phyloP scores from a whole-genome alignment of 1,284 basidiomycete species.

The Tilletia setariae region DNA sequence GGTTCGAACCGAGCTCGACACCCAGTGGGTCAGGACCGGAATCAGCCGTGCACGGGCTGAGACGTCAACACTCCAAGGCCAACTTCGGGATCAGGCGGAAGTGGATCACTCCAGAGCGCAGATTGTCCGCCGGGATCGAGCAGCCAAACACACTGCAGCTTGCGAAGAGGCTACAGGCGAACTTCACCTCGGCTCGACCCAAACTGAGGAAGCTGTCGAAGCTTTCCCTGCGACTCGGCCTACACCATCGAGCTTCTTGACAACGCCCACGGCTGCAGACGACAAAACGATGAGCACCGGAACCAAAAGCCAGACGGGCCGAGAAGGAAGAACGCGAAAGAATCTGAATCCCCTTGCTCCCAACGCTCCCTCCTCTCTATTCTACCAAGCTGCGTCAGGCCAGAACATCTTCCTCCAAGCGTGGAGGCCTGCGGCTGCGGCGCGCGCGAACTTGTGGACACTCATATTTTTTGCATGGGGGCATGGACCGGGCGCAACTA shows the following conservation, averaged over 20 bases:
- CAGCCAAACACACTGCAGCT: background rate
- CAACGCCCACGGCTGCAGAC: background rate
- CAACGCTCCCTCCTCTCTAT: conserved; percentile 66
- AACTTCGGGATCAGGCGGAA: conserved; percentile 30
- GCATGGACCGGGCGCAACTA: too few species aligned
- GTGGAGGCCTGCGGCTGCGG: too few species aligned
- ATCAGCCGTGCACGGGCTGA: background rate
- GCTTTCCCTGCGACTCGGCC: background rate
- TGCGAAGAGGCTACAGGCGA: conserved; percentile 22
- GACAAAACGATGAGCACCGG: background rate
- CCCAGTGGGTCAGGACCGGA: conserved; percentile 24
- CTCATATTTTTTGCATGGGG: too few species aligned
- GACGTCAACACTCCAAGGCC: background rate
- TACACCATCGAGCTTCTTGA: background rate
- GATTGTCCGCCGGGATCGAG: background rate
- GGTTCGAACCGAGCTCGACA: conserved; percentile 40
- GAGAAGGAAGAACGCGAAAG: conserved; percentile 23
- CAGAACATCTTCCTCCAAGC: conserved; percentile 89
- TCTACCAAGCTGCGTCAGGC: conserved; percentile 91
- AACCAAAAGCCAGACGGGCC: background rate
- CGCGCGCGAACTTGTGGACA: too few species aligned
- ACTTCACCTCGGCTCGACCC: conserved; percentile 18
- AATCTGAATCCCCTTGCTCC: conserved; percentile 49
- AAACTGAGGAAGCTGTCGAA: conserved; percentile 15
- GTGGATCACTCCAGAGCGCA: conserved; percentile 26